phyloP scores from a whole-genome alignment of 179 eudicot genomes.

The Vitellaria paradoxa region DNA sequence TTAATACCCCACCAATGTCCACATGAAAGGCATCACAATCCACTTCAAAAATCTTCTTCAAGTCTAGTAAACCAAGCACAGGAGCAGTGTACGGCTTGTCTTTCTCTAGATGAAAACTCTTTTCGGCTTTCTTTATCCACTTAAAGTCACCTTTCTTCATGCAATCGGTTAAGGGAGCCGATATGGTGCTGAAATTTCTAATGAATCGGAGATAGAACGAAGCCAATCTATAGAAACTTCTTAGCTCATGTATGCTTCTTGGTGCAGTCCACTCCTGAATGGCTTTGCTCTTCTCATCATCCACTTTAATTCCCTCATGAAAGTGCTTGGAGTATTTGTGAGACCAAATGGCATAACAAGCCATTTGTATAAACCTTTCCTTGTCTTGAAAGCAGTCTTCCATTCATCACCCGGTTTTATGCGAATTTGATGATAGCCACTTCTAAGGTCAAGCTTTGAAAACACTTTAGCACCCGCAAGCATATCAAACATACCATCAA shows the following conservation, averaged over 20 bases:
- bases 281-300: not conserved
- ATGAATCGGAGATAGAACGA: too few relatives aligned
- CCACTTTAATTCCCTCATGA: not conserved
- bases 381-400: not conserved
- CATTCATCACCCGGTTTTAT: not conserved
- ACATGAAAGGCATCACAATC: conserved; percentile 5
- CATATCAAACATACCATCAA: conserved; percentile 7
- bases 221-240: too few relatives aligned
- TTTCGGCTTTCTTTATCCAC: too few relatives aligned
- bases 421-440: not conserved
- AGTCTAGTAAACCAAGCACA: not conserved
- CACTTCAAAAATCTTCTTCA: not conserved
- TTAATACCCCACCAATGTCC: not conserved
- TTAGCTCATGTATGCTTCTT: too few relatives aligned
- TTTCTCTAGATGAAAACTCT: too few relatives aligned
- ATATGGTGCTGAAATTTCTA: too few relatives aligned
- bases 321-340: too few relatives aligned
- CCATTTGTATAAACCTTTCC: not conserved
- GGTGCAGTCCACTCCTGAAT: not conserved
- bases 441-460: not conserved
- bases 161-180: too few relatives aligned
- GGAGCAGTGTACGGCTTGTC: not conserved
- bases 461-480: not conserved
- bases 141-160: too few relatives aligned
- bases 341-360: not conserved